Evolutionary conservation across 1,284 basidiomycete species (phyloP), one percentile per base, ranked within the genome.

Genomic region (Rhizopogon parksii): DNA sequence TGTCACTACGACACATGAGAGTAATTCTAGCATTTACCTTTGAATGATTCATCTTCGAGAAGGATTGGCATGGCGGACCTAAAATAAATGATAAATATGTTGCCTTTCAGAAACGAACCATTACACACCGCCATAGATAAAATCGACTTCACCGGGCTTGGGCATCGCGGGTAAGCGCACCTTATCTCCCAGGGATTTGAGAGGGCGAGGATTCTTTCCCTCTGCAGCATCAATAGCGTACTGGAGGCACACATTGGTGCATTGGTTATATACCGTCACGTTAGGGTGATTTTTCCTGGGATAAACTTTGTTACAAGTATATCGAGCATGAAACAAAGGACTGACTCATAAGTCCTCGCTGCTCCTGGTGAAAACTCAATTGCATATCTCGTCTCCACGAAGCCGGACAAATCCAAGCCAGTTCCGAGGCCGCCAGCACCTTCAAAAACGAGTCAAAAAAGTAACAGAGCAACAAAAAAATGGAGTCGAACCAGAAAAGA

Each of bases 61-160:
- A 87, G 2, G 80, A 76, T 56, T 87, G 85, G 59, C 85, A 87
- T 11, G 85, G 85, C 9, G 83, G 82, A 5, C 84, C 83, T 85
- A 47, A 6, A 7, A 17, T 51, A 19, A 3, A 51, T 43, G 54
- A 36, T 53, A 42, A 40, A 46, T 30, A 36, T 15, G 30, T 9
- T 49, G 19, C 3, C 17, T 5, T 17, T 14, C 12, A 19, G 30
- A 32, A 14, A 32, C 8, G 17, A 32, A 36, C 12, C 4, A 55
- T 43, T 32, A 65, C 71, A 42, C 66, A 83, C 82, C 84, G 56
- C 85, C 85, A 63, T 74, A 84, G 34, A 88, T 80, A 51, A 88
- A 76, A 56, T 88, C 84, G 3, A 88, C 75, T 24, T 82, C 78
- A 7, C 75, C 77, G 47, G 68, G 74, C 49, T 68, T 70, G 14